These are phyloP conservation scores for Hebeloma cylindrosporum DNA, from an alignment of 768 basidiomycete species.

Conservation along the genomic window DNA sequence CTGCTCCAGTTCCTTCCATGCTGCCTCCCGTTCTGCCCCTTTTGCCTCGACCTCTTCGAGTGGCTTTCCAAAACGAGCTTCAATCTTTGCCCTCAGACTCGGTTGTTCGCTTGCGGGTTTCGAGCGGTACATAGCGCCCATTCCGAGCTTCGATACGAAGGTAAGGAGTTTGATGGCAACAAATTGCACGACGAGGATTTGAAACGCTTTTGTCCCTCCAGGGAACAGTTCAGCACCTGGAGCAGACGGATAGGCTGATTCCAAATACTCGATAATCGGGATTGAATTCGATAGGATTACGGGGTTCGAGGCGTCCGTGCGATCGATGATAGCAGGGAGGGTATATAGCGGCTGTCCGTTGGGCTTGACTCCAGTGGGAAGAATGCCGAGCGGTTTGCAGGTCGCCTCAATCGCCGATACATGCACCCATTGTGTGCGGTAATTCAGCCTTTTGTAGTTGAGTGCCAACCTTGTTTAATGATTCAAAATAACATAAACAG, in stretches of 20 bases:
- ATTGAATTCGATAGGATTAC: constrained; percentile 32
- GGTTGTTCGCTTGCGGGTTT: constrained; percentile 24
- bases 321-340: constrained; percentile 32
- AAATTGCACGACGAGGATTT: constrained; percentile 24
- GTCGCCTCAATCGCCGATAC: constrained; percentile 26
- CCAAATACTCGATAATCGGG: constrained; percentile 39
- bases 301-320: constrained; percentile 18
- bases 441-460: constrained; percentile 30
- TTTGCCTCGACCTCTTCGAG: constrained; percentile 22
- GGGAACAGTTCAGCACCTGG: constrained; percentile 23
- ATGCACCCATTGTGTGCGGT: constrained; percentile 27
- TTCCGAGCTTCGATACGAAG: constrained; percentile 18
- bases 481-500: not conserved
- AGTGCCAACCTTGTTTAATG: constrained; percentile 9
- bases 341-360: constrained; percentile 30
- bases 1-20: constrained; percentile 23
- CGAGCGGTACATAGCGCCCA: constrained; percentile 22
- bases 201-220: constrained; percentile 19
- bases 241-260: constrained; percentile 28
- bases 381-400: constrained; percentile 25
- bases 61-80: constrained; percentile 17
- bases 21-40: constrained; percentile 23
- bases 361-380: constrained; percentile 26
- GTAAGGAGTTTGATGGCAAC: constrained; percentile 15
- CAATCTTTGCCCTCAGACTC: constrained; percentile 17